Evolutionary conservation across 2,329 filamentous ascomycete genomes (phyloP).

Genomic region (Lasiodiplodia citricola): DNA sequence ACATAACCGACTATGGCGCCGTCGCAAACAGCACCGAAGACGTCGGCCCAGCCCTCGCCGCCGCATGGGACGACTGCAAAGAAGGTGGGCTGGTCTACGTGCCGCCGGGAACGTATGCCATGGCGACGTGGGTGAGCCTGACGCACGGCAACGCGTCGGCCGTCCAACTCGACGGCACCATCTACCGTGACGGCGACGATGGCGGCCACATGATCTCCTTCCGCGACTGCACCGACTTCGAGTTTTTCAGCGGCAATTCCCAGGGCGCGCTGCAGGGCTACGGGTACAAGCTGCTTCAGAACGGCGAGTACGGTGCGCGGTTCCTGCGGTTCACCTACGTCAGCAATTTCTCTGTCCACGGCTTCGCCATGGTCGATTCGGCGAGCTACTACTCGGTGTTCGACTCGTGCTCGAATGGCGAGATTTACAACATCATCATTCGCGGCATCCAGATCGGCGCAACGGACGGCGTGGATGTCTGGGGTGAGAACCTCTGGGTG

Average conservation of each 20-base stretch:
- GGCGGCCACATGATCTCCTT: constrained; percentile 17
- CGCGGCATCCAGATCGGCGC: constrained; percentile 31
- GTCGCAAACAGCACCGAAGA: neutral
- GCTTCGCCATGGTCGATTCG: constrained; percentile 18
- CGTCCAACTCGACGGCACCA: constrained; percentile 14
- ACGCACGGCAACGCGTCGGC: neutral
- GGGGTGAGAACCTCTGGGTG: constrained; percentile 29
- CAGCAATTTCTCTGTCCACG: neutral
- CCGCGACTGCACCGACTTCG: neutral
- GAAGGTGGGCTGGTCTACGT: constrained; percentile 7
- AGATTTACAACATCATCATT: constrained; percentile 31
- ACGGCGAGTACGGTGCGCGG: constrained; percentile 7
- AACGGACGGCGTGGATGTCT: constrained; percentile 31
- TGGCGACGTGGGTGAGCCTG: neutral
- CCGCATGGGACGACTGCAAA: constrained; percentile 5
- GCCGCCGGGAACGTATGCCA: neutral
- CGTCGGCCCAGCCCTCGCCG: neutral
- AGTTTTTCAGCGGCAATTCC: constrained; percentile 3
- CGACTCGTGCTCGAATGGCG: constrained; percentile 29
- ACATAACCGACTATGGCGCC: constrained; percentile 5
- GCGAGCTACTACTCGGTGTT: constrained; percentile 31
- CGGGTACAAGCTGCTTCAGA: constrained; percentile 8
- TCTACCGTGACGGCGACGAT: neutral
- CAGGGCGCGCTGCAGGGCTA: neutral
- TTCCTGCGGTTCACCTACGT: constrained; percentile 5